These are phyloP conservation scores for Triticum urartu DNA, from an alignment of 176 grass and related monocot species.

Conservation along the genomic window DNA sequence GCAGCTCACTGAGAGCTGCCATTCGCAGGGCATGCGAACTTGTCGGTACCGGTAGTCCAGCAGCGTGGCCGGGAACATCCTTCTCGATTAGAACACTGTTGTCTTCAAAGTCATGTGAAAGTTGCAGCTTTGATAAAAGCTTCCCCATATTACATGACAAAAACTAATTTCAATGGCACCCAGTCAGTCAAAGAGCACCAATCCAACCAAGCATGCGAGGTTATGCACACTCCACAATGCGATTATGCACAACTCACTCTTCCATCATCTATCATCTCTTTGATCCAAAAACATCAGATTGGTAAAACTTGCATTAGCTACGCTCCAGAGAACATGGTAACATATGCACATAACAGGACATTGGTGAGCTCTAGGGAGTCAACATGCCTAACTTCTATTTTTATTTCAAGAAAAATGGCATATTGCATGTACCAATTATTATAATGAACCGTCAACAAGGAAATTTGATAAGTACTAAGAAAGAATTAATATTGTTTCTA, in stretches of 20 bases:
- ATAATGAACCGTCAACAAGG: not conserved
- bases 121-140: slow-evolving; percentile 52
- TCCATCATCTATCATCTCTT: slow-evolving; percentile 31
- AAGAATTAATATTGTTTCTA: not conserved
- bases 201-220: slow-evolving; percentile 31
- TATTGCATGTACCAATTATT: not conserved
- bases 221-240: slow-evolving; percentile 17
- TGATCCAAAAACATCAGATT: slow-evolving; percentile 26
- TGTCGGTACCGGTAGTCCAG: not conserved
- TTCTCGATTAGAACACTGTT: slow-evolving; percentile 3
- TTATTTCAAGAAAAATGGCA: not conserved
- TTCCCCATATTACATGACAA: slow-evolving; percentile 46
- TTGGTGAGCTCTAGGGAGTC: not conserved
- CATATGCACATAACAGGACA: slow-evolving; percentile 17
- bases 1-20: slow-evolving; percentile 36
- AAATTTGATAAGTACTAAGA: not conserved
- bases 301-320: not conserved
- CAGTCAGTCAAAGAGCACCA: slow-evolving; percentile 41
- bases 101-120: slow-evolving; percentile 47
- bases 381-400: not conserved
- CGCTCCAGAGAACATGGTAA: slow-evolving; percentile 12
- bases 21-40: slow-evolving; percentile 11
- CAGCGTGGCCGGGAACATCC: not conserved
- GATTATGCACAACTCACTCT: slow-evolving; percentile 39
- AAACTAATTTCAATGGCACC: slow-evolving; percentile 46